Conservation (phyloP, 2,329 filamentous ascomycete species). For the Emericellopsis cladophorae region DNA sequence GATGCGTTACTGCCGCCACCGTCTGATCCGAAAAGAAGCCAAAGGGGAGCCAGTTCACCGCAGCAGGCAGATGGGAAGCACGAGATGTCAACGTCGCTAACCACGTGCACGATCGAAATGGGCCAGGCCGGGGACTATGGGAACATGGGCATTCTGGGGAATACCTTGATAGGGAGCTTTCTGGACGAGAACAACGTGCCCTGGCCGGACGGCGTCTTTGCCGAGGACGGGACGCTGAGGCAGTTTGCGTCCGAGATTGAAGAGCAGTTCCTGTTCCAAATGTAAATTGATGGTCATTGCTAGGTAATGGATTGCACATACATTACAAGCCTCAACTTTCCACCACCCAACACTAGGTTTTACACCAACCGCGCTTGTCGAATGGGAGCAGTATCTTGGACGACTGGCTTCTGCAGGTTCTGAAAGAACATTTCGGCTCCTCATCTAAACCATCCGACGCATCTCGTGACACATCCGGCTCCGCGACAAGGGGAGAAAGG, state of each 20-base stretch:
- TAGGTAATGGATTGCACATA: background rate
- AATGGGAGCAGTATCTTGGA: too few relatives aligned
- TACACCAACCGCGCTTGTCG: too few relatives aligned
- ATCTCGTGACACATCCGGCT: too few relatives aligned
- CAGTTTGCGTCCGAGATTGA: conserved; percentile 14
- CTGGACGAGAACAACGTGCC: conserved; percentile 12
- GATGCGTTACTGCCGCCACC: background rate
- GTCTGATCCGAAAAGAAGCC: background rate
- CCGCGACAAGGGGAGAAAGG: too few relatives aligned
- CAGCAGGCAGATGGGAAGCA: background rate
- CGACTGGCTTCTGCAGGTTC: too few relatives aligned
- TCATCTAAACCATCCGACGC: too few relatives aligned
- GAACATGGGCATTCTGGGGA: conserved; percentile 10
- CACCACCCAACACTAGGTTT: too few relatives aligned
- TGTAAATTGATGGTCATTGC: background rate
- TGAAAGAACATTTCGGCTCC: too few relatives aligned
- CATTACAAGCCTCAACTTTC: too few relatives aligned
- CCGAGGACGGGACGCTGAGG: conserved; percentile 11
- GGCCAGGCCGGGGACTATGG: conserved; percentile 4
- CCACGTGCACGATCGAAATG: background rate
- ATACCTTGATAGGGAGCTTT: conserved; percentile 13
- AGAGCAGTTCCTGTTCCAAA: conserved; percentile 7
- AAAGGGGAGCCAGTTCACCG: background rate
- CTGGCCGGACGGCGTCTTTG: conserved; percentile 11
- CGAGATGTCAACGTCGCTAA: background rate